Base-by-base conservation (phyloP, 345 rosid genomes). In the Anastatica hierochuntica region DNA sequence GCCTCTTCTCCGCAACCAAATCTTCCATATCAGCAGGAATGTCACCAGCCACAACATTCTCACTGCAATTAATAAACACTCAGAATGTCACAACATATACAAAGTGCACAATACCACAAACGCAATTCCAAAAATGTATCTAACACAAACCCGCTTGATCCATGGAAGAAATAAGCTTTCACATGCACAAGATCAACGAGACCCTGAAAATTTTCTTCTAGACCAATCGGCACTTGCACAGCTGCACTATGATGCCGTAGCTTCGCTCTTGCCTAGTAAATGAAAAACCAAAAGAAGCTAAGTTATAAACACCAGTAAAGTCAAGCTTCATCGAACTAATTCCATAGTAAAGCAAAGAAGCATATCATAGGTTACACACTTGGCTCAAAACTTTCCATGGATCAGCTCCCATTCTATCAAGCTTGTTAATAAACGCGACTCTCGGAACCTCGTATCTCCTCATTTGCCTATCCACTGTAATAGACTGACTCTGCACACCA, bases 361-460 rank as follows among this genome's bases (percentile, higher is more conserved):
- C 2, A 52, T n/a, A n/a, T 38, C 18, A 29, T 1, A 45, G 26
- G 7, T 48, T 14, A 44, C 66, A 36, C 21, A 94, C 99, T 95
- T 94, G 99, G 66, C 66, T 82, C 70, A 94, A 64, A 47, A 94
- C 99, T 78, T 88, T 94, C 97, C 96, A 88, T 0, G 97, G 99
- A 72, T 94, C 99, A 12, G 99, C 99, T 67, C 97, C 99, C 99
- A 85, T 94, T 39, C 99, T 70, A 71, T 94, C 99, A 53, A 94
- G 99, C 72, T 94, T 94, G 60, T 94, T 94, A 40, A 88, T 94
- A 75, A 94, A 94, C 0, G 92, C 97, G 19, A 94, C 64, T 58
- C 99, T 74, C 0, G 99, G 97, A 26, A 94, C 99, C 51, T 82
- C 89, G 14, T 94, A 94, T 73, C 99, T 80, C 72, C 89, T 94